Evolutionary conservation across 192 early-diverging fungal species (phyloP).

Genomic region (Backusella macrospora): DNA sequence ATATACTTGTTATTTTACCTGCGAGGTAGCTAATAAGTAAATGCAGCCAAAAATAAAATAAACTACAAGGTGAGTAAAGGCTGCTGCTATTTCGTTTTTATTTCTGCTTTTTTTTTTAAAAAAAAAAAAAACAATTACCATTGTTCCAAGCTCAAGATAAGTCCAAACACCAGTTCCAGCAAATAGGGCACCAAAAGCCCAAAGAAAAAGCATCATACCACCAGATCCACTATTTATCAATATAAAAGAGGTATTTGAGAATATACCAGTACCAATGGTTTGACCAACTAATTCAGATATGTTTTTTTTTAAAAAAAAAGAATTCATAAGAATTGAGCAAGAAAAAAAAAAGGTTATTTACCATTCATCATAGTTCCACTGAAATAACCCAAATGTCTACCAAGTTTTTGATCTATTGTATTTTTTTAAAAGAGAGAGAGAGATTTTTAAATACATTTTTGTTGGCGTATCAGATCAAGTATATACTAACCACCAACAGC

Average conservation of each 20-base stretch:
- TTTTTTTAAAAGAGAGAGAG: not conserved
- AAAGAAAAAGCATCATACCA: slow-evolving; percentile 48
- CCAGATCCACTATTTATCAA: slow-evolving; percentile 41
- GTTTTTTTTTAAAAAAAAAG: not conserved
- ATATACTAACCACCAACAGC: not conserved
- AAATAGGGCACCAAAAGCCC: slow-evolving; percentile 42
- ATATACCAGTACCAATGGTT: slow-evolving; percentile 53
- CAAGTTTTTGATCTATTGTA: not conserved
- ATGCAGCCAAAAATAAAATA: too few relatives aligned
- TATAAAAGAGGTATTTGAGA: slow-evolving; percentile 44
- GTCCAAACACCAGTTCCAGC: slow-evolving; percentile 27
- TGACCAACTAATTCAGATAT: slow-evolving; percentile 16
- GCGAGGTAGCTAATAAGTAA: not conserved
- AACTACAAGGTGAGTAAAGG: too few relatives aligned
- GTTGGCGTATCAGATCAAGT: too few relatives aligned
- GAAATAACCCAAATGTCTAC: not conserved
- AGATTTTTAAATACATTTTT: too few relatives aligned
- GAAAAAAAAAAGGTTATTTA: not conserved
- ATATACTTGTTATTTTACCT: not conserved
- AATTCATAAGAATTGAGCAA: not conserved
- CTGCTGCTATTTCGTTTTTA: too few relatives aligned
- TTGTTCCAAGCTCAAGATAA: slow-evolving; percentile 58
- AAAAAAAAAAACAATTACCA: slow-evolving; percentile 34
- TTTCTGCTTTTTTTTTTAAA: too few relatives aligned
- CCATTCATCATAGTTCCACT: slow-evolving; percentile 6